These are phyloP conservation scores for Gossypium trilobum DNA, from an alignment of 441 rosid species.

Conservation along the genomic window DNA sequence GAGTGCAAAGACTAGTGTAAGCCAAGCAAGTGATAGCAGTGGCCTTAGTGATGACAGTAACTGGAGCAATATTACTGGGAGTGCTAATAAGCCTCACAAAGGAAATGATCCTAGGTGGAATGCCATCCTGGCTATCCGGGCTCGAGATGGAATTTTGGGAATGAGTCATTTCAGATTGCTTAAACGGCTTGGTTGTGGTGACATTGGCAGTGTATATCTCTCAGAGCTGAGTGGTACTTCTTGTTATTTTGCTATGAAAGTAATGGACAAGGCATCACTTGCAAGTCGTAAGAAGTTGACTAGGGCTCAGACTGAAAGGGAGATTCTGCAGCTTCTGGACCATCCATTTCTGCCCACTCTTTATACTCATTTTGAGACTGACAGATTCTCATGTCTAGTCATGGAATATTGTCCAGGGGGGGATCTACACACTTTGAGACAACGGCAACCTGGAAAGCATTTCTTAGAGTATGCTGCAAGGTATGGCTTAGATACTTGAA, in stretches of 20 bases:
- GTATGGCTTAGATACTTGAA: slow-evolving; percentile 34
- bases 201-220: slow-evolving; percentile 89
- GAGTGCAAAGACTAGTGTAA: slow-evolving; percentile 74
- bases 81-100: slow-evolving; percentile 86
- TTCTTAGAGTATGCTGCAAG: slow-evolving; percentile 92
- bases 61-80: slow-evolving; percentile 83
- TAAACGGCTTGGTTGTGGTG: slow-evolving; percentile 88
- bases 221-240: slow-evolving; percentile 81
- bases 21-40: slow-evolving; percentile 86
- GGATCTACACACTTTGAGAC: slow-evolving; percentile 85
- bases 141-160: slow-evolving; percentile 75
- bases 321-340: slow-evolving; percentile 80
- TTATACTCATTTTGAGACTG: slow-evolving; percentile 91
- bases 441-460: slow-evolving; percentile 87
- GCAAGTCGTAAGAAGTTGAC: slow-evolving; percentile 84
- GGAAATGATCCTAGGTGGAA: slow-evolving; percentile 97
- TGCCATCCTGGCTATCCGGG: slow-evolving; percentile 75
- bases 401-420: slow-evolving; percentile 98
- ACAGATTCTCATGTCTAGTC: slow-evolving; percentile 82
- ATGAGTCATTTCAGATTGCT: slow-evolving; percentile 89
- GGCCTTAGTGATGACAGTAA: slow-evolving; percentile 92
- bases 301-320: slow-evolving; percentile 93
- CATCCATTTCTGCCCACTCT: slow-evolving; percentile 94
- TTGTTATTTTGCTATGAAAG: slow-evolving; percentile 90
- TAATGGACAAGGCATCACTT: slow-evolving; percentile 95